A percentile compares a stretch with the other conserved stretches of the same genome.
Conservation (phyloP, 257 asterid species). For the Rehmannia glutinosa region DNA sequence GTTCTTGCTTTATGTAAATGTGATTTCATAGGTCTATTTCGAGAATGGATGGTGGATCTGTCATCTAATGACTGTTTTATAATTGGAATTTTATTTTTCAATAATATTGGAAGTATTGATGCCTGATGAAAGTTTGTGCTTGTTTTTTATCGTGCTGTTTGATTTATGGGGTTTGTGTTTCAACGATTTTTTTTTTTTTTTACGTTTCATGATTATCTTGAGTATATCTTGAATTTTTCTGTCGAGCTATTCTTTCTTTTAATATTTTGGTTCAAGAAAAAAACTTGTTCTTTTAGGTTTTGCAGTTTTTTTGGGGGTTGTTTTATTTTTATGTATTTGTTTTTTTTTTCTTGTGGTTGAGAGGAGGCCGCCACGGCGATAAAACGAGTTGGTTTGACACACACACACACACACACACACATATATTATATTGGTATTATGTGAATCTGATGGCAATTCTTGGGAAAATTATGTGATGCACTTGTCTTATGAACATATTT, state of each 20-base stretch:
- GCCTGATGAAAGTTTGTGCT: not conserved
- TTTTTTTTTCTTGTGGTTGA: not conserved
- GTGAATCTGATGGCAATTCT: not conserved
- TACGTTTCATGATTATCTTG: too few relatives aligned
- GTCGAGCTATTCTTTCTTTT: too few relatives aligned
- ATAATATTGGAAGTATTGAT: not conserved
- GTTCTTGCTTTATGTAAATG: not conserved
- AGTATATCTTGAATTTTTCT: too few relatives aligned
- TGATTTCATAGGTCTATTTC: not conserved
- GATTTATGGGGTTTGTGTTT: too few relatives aligned
- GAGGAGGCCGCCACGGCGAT: not conserved
- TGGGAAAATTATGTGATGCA: too few relatives aligned
- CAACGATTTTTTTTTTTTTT: not conserved
- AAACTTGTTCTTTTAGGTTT: too few relatives aligned
- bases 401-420: too few relatives aligned
- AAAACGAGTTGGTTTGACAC: not conserved
- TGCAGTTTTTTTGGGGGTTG: not conserved
- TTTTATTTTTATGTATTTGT: not conserved
- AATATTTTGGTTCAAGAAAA: too few relatives aligned
- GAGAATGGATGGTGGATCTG: slow-evolving; percentile 4
- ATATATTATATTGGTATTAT: too few relatives aligned
- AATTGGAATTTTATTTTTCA: not conserved
- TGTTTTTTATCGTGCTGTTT: too few relatives aligned
- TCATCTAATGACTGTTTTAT: not conserved
- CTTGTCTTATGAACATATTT: not conserved